A percentile compares a stretch with the other conserved stretches of the same genome.
Evolutionary conservation across 2,329 filamentous ascomycete genomes (phyloP).

Genomic region (Elsinoe australis): DNA sequence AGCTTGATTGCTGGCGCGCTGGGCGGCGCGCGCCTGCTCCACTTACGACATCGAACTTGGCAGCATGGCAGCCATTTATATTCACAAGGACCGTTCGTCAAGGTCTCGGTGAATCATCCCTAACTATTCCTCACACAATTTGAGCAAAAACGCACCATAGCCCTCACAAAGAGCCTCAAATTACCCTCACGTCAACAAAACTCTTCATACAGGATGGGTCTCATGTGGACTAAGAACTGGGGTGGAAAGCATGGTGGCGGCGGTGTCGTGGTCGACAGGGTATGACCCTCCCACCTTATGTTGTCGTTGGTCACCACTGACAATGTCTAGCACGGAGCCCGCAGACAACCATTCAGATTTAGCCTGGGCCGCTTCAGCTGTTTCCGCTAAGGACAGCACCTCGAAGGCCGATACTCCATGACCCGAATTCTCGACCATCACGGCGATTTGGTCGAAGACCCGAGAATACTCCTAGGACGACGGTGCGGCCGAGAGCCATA

Average conservation of each 20-base stretch:
- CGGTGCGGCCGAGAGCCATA: too few species aligned
- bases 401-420: background rate
- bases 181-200: background rate
- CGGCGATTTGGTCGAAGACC: too few species aligned
- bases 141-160: background rate
- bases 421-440: too few species aligned
- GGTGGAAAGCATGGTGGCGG: slow-evolving; percentile 13
- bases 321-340: background rate
- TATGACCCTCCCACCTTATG: background rate
- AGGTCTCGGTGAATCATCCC: background rate
- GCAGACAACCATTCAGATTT: background rate
- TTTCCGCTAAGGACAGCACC: background rate
- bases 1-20: too few species aligned
- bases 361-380: slow-evolving; percentile 8
- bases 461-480: too few species aligned
- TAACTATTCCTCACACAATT: background rate
- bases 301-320: background rate
- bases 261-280: slow-evolving; percentile 10
- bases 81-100: background rate
- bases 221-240: slow-evolving; percentile 15
- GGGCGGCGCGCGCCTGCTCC: slow-evolving; percentile 9
- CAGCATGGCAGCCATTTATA: background rate
- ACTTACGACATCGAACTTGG: slow-evolving; percentile 14
- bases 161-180: background rate
- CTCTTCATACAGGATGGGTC: background rate